These are phyloP conservation scores for Monosporascus sp. DNA, from an alignment of 2,329 filamentous ascomycete genomes.

Conservation along the genomic window DNA sequence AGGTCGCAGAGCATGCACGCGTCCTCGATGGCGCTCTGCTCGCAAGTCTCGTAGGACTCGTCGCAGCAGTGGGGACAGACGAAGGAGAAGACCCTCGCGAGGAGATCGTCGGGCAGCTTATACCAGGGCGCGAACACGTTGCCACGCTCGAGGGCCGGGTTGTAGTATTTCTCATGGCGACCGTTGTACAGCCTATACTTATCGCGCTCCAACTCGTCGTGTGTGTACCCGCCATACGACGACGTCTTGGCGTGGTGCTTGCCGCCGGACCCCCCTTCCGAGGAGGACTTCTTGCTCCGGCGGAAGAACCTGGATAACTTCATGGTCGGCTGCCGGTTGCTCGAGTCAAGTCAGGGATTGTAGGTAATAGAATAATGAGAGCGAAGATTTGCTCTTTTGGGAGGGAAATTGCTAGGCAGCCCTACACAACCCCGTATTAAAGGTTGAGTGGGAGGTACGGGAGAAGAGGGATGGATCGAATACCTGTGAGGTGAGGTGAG, in stretches of 20 bases:
- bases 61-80: slow-evolving; percentile 82
- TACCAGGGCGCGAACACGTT: slow-evolving; percentile 26
- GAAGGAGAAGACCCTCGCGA: slow-evolving; percentile 71
- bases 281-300: slow-evolving; percentile 25
- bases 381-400: neutral
- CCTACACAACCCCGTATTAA: neutral
- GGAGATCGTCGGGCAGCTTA: slow-evolving; percentile 60
- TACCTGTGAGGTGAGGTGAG: neutral
- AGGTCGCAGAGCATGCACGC: slow-evolving; percentile 92
- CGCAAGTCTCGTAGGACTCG: slow-evolving; percentile 73
- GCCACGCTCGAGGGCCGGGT: slow-evolving; percentile 15
- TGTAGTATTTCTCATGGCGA: slow-evolving; percentile 16
- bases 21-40: slow-evolving; percentile 71
- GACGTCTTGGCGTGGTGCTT: slow-evolving; percentile 14
- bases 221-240: slow-evolving; percentile 4
- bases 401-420: too few species aligned
- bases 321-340: slow-evolving; percentile 12
- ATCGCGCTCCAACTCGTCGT: slow-evolving; percentile 23
- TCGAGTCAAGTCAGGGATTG: neutral
- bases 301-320: slow-evolving; percentile 28
- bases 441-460: neutral
- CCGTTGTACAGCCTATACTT: slow-evolving; percentile 23
- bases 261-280: slow-evolving; percentile 2
- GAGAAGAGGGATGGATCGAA: neutral
- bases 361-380: neutral